Conservation (phyloP, 495 filamentous ascomycete genomes). For the Chaetomium tenue region DNA sequence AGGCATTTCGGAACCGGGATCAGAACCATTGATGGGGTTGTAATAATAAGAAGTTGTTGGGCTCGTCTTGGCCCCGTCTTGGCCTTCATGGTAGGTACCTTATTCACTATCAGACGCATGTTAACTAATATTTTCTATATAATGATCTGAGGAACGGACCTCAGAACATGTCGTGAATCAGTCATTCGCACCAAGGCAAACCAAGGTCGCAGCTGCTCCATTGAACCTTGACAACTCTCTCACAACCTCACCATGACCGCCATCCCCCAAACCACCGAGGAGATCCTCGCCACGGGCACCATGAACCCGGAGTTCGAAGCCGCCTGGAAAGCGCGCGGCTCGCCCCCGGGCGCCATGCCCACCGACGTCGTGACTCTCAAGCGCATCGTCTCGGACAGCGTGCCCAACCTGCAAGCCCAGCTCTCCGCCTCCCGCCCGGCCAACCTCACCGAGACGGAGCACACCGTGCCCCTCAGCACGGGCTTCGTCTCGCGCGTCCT, state of each 20-base stretch:
- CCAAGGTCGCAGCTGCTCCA: no score
- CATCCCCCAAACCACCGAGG: background rate
- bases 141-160: no score
- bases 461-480: slow-evolving; percentile 54
- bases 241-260: background rate
- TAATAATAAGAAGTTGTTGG: no score
- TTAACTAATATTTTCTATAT: no score
- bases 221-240: no score
- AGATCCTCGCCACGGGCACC: slow-evolving; percentile 12
- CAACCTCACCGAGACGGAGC: slow-evolving; percentile 18
- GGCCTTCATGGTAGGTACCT: no score
- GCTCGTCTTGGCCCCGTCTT: no score
- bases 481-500: slow-evolving; percentile 30
- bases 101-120: no score
- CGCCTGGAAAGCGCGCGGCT: slow-evolving; percentile 11
- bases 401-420: background rate
- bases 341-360: background rate
- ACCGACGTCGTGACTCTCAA: slow-evolving; percentile 3
- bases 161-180: no score
- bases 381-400: slow-evolving; percentile 12
- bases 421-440: background rate
- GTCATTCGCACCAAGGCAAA: no score
- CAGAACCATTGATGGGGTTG: no score
- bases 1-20: no score
- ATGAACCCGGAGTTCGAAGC: slow-evolving; percentile 44